Percentiles rank a stretch among this genome's conserved stretches.
phyloP scores from a whole-genome alignment of 768 basidiomycete species.

The Russula emetica region DNA sequence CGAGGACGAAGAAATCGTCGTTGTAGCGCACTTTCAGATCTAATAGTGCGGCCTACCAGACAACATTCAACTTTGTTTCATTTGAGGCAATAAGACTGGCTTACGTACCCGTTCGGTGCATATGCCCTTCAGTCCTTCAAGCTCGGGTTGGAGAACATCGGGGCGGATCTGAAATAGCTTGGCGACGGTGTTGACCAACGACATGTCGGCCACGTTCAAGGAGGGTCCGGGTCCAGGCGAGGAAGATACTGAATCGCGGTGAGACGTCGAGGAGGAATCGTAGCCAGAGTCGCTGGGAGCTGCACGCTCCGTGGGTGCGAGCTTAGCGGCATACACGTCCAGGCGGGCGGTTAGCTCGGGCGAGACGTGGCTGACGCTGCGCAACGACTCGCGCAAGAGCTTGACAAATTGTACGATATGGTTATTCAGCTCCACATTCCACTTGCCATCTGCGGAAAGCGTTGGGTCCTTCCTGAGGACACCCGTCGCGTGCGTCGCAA shows the following conservation, averaged over 20 bases:
- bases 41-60: slow-evolving; percentile 65
- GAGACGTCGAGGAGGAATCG: slow-evolving; percentile 56
- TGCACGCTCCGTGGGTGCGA: slow-evolving; percentile 52
- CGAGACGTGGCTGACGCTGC: slow-evolving; percentile 68
- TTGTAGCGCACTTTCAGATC: slow-evolving; percentile 69
- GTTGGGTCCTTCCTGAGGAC: slow-evolving; percentile 88
- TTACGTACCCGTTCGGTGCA: slow-evolving; percentile 71
- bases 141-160: slow-evolving; percentile 63
- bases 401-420: slow-evolving; percentile 88
- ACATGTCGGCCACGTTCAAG: slow-evolving; percentile 66
- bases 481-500: slow-evolving; percentile 85
- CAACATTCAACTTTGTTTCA: slow-evolving; percentile 16
- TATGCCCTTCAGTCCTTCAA: slow-evolving; percentile 56
- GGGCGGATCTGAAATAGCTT: slow-evolving; percentile 71
- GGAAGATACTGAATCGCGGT: slow-evolving; percentile 48
- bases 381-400: slow-evolving; percentile 77
- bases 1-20: slow-evolving; percentile 18
- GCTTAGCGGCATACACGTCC: slow-evolving; percentile 78
- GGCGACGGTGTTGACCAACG: slow-evolving; percentile 64
- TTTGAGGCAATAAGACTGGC: neutral
- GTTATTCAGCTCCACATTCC: slow-evolving; percentile 90
- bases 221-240: slow-evolving; percentile 39
- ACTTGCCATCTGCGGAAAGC: slow-evolving; percentile 68
- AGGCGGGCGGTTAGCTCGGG: slow-evolving; percentile 78
- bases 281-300: slow-evolving; percentile 61